A percentile compares a stretch with the other conserved stretches of the same genome.
These are phyloP conservation scores for Echeveria elegans DNA, from an alignment of 164 flowering plant genomes.

Conservation along the genomic window DNA sequence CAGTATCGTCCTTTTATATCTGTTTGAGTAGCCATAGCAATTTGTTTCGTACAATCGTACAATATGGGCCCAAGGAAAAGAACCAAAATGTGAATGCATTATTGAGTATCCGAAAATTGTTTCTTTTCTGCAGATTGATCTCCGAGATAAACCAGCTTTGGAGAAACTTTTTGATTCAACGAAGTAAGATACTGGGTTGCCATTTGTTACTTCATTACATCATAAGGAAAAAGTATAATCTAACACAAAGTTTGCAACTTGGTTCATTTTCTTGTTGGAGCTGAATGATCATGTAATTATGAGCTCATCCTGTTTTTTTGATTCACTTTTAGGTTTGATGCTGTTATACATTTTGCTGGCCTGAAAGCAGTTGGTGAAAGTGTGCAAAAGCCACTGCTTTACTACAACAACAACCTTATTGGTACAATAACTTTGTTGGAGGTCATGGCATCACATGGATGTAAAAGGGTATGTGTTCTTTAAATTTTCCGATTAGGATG, in stretches of 20 bases:
- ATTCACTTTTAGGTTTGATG: slow-evolving; percentile 56
- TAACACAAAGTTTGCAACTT: background rate
- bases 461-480: slow-evolving; percentile 56
- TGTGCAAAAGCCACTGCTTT: slow-evolving; percentile 75
- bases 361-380: slow-evolving; percentile 98
- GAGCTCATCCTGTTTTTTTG: background rate
- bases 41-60: background rate
- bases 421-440: slow-evolving; percentile 78
- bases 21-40: background rate
- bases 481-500: background rate
- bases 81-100: background rate
- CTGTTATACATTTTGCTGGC: slow-evolving; percentile 98
- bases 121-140: slow-evolving; percentile 56
- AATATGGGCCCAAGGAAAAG: background rate
- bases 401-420: slow-evolving; percentile 73
- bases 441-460: slow-evolving; percentile 84
- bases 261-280: background rate
- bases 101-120: background rate
- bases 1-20: background rate
- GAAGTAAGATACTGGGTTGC: slow-evolving; percentile 29
- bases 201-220: background rate
- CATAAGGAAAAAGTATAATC: background rate
- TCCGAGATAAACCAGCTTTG: slow-evolving; percentile 66
- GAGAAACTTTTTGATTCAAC: slow-evolving; percentile 57
- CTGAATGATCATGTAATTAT: background rate